A percentile compares a stretch with the other conserved stretches of the same genome.
Conservation (phyloP, 2,329 filamentous ascomycete species). For the Trichoderma sp. region DNA sequence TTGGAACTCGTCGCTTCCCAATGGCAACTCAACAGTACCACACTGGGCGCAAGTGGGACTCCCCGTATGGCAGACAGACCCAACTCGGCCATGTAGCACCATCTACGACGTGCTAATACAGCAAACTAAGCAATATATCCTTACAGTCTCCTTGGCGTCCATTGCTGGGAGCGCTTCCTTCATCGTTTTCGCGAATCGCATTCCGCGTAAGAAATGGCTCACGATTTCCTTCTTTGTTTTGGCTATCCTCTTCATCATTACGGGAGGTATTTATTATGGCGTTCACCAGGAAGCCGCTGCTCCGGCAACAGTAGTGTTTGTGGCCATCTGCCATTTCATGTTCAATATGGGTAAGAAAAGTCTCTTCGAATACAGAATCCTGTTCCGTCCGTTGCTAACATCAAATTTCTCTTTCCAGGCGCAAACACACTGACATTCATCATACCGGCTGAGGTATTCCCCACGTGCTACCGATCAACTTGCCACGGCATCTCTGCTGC, state of each 20-base stretch:
- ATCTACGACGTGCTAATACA: constrained; percentile 57
- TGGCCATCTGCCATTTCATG: constrained; percentile 58
- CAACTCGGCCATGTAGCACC: constrained; percentile 53
- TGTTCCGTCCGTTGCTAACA: not conserved
- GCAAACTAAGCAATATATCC: constrained; percentile 57
- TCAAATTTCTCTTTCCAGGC: constrained; percentile 41
- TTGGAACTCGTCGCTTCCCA: constrained; percentile 51
- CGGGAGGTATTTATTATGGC: constrained; percentile 55
- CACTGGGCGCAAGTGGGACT: constrained; percentile 46
- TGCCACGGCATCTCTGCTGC: constrained; percentile 66
- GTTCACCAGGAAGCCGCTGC: constrained; percentile 48
- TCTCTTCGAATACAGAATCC: too few species aligned
- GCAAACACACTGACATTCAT: constrained; percentile 67
- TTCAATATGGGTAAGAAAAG: constrained; percentile 56
- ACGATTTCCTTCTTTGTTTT: constrained; percentile 54
- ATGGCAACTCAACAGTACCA: constrained; percentile 50
- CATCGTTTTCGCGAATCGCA: constrained; percentile 52
- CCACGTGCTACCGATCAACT: constrained; percentile 64
- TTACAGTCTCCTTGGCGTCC: constrained; percentile 57
- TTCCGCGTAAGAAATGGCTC: constrained; percentile 55
- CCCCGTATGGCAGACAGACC: constrained; percentile 56
- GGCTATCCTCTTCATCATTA: constrained; percentile 52
- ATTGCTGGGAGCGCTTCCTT: constrained; percentile 56
- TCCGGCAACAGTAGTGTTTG: constrained; percentile 53
- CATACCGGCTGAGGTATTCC: constrained; percentile 67